A percentile compares a stretch with the other conserved stretches of the same genome.
Conservation (phyloP, 2,329 filamentous ascomycete genomes). For the Aspergillus bombycis region DNA sequence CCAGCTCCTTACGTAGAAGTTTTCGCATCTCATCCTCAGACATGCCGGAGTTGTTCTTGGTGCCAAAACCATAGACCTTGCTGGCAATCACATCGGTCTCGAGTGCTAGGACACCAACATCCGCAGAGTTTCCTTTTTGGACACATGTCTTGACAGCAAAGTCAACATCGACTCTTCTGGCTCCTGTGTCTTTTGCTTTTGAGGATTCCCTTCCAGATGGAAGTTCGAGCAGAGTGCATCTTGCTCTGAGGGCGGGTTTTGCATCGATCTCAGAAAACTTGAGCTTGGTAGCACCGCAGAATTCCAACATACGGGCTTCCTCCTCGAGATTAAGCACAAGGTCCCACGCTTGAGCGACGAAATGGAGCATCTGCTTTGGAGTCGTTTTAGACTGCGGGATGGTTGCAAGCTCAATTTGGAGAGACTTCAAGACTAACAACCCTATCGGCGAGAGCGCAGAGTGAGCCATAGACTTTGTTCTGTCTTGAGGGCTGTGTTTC, state of each 20-base stretch:
- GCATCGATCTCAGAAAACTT: constrained; percentile 33
- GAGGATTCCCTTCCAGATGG: constrained; percentile 13
- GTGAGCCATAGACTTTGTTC: constrained; percentile 11
- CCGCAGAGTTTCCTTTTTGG: constrained; percentile 17
- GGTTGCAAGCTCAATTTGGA: constrained; percentile 41
- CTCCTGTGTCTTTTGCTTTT: constrained; percentile 8
- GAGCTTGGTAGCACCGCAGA: constrained; percentile 48
- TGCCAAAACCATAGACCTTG: constrained; percentile 46
- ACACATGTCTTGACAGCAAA: constrained; percentile 41
- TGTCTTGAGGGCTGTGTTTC: constrained; percentile 32
- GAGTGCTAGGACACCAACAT: constrained; percentile 36
- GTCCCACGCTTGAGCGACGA: constrained; percentile 49
- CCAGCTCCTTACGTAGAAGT: constrained; percentile 36
- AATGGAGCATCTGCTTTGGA: constrained; percentile 43
- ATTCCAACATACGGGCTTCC: constrained; percentile 48
- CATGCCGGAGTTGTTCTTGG: constrained; percentile 28
- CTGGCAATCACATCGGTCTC: constrained; percentile 43
- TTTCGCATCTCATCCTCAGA: constrained; percentile 41
- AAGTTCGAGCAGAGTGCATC: constrained; percentile 43
- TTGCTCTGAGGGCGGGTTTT: constrained; percentile 34
- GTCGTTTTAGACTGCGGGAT: constrained; percentile 39
- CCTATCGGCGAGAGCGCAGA: constrained; percentile 39
- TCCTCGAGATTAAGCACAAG: constrained; percentile 43
- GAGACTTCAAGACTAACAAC: constrained; percentile 46
- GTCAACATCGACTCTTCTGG: constrained; percentile 41